Evolutionary conservation across 2,329 filamentous ascomycete species (phyloP), one percentile per base, ranked within the genome.

Genomic region (Fusarium sp.): DNA sequence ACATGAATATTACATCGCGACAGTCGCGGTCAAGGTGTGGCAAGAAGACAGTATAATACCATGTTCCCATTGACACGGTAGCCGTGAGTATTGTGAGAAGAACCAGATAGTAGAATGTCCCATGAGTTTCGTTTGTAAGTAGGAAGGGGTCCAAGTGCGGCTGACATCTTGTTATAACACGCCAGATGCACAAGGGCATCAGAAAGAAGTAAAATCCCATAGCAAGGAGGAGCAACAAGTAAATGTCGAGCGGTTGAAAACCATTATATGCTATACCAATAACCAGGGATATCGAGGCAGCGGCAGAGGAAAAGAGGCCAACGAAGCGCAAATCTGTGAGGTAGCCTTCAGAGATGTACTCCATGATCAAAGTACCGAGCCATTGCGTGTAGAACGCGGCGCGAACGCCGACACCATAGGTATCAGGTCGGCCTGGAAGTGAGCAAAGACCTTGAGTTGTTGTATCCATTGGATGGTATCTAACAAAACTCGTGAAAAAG

Each of bases 321-420:
- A 81, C 59, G 18, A 79, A 71, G 5, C 79, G 78, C 22, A 81
- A 64, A 47, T 76, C 75, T 9, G 72, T 42, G 2, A 79, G 68
- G 24, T 76, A 65, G 6, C 73, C 51, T 40, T 76, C 75, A 40
- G 78, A 77, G 29, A 79, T 58, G 52, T 76, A 78, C 54, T 79
- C 75, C 15, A 79, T 70, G 2, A 78, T n/a, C 16, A 79, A 65
- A 25, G 75, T 73, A 11, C 75, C 77, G 42, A 80, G 74, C 80
- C 80, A 82, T 63, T 81, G 79, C 24, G 77, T 54, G 59, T 81
- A 81, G 57, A 81, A 79, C 12, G 76, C 75, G 24, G 74, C 71
- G 7, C 79, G 77, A 54, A 81, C 78, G 44, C 79, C 79, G 20
- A 81, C 57, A 9, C 80, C 79, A 46, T 81, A 81, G 50, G 80